Evolutionary conservation across 345 rosid species (phyloP), one percentile per base, ranked within the genome.

Genomic region (Populus simonii): DNA sequence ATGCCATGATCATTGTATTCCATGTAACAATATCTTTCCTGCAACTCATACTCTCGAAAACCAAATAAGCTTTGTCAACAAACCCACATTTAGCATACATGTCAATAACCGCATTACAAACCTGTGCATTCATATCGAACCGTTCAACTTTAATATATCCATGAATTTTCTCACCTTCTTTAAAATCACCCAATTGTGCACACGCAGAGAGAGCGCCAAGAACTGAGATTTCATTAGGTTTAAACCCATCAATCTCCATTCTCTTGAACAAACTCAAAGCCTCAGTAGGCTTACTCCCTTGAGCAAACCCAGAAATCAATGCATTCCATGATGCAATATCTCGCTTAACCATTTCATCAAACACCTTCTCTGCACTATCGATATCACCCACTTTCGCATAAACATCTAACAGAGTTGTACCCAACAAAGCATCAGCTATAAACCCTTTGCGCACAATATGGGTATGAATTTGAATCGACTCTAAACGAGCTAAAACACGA

Each of bases 1-100:
- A 92, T 29, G 89, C 97, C 94, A 86, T 93, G 39, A 94, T 86
- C 94, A 93, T 94, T 10, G 97, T 90, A 83, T 94, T 94, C 98
- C 98, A 94, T 6, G 97, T 86, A 70, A 94, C 88, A 76, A 89
- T 74, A 82, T 82, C 85, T 83, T 85, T 89, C 76, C 61, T 62
- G 68, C 89, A 76, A 43, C 49, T 82, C 85, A 93, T 83, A 20
- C 81, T 76, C 74, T 85, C 76, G 75, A 93, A 94, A 29, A 93
- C 95, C 74, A 23, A 47, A 35, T 72, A 87, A 5, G 97, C 95
- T 86, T 83, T 88, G 71, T 90, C 97, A 1, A 89, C 89, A 79
- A 89, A 87, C 63, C 97, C 97, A 1, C 97, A 93, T 76, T 94
- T 94, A 0, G 90, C 85, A 78, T 93, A 94, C 97, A 90, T 93